Conservation (phyloP, 805 yeast species). For the Metschnikowia koreensis region DNA sequence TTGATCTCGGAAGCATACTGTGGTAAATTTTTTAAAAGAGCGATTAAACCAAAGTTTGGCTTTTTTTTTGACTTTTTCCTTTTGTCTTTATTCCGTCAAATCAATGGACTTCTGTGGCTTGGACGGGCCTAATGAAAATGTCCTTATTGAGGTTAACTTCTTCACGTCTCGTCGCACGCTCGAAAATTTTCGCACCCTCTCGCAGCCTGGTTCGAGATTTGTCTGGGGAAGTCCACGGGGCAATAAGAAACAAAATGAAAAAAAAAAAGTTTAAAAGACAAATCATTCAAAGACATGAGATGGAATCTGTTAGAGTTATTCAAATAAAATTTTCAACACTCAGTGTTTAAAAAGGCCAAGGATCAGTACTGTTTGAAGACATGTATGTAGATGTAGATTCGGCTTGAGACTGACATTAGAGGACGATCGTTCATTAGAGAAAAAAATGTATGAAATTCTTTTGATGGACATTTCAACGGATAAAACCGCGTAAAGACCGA, state of each 20-base stretch:
- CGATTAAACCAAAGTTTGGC: neutral
- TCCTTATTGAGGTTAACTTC: neutral
- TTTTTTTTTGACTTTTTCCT: neutral
- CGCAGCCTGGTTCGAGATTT: neutral
- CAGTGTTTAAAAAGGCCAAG: too few species aligned
- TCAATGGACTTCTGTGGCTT: neutral
- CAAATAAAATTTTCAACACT: too few species aligned
- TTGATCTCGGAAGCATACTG: slow-evolving; percentile 16
- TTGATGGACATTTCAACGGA: too few species aligned
- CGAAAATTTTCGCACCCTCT: slow-evolving; percentile 7
- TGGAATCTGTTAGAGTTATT: too few species aligned
- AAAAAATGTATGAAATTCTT: too few species aligned
- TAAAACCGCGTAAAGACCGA: too few species aligned
- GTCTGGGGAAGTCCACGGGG: neutral
- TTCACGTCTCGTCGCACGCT: neutral
- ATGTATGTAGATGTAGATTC: too few species aligned
- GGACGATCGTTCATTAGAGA: too few species aligned
- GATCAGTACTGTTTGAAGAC: too few species aligned
- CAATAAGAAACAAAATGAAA: neutral
- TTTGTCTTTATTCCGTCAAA: neutral
- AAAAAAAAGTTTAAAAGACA: too few species aligned
- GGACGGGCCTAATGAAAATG: neutral
- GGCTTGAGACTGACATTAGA: too few species aligned
- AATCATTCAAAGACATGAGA: too few species aligned
- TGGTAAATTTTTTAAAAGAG: neutral